Evolutionary conservation across 306 rosid species (phyloP).

Genomic region (Dryas alaskensis): DNA sequence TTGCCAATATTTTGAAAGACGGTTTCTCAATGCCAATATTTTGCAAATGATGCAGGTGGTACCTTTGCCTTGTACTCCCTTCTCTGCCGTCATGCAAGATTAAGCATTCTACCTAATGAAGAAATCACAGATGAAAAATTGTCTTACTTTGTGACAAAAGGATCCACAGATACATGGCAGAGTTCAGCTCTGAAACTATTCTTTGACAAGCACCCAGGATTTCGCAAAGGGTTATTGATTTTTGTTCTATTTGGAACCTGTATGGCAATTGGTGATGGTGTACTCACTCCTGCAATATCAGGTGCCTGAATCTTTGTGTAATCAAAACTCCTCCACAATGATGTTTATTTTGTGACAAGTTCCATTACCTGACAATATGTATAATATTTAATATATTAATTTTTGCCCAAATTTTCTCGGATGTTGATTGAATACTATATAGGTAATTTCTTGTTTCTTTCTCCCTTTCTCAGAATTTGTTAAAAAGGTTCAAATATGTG

Average conservation of each 20-base stretch:
- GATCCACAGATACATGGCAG: conserved; percentile 43
- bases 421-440: too few relatives aligned
- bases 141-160: conserved; percentile 40
- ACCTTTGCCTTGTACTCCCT: conserved; percentile 75
- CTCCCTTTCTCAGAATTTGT: not conserved
- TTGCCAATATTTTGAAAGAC: not conserved
- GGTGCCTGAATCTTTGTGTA: conserved; percentile 43
- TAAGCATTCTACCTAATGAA: conserved; percentile 64
- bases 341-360: conserved; percentile 35
- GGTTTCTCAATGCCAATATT: conserved; percentile 23
- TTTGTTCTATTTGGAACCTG: conserved; percentile 74
- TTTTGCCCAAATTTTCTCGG: too few relatives aligned
- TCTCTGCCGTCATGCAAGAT: conserved; percentile 61
- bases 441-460: not conserved
- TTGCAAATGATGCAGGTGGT: conserved; percentile 57
- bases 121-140: conserved; percentile 51
- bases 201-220: conserved; percentile 51
- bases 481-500: not conserved
- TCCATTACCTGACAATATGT: conserved; percentile 17
- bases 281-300: conserved; percentile 85
- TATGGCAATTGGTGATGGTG: conserved; percentile 76
- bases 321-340: conserved; percentile 30
- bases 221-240: conserved; percentile 50
- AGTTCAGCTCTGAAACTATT: conserved; percentile 46
- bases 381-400: too few relatives aligned